Conservation (phyloP, 2,329 filamentous ascomycete species). For the Fusarium nanum region DNA sequence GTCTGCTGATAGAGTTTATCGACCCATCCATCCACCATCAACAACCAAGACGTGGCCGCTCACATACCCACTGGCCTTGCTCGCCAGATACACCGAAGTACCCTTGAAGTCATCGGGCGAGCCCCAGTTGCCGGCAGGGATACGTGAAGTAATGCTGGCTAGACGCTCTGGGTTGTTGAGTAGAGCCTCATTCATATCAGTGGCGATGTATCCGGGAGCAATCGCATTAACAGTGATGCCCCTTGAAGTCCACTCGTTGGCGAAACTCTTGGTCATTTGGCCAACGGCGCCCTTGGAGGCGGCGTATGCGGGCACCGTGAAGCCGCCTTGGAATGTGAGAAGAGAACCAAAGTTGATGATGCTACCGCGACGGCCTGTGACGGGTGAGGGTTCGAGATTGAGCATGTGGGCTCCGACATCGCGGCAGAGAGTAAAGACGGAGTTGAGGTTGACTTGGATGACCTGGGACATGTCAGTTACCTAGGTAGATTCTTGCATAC, state of each 20-base stretch:
- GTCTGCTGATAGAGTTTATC: conserved; percentile 58
- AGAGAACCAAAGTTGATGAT: conserved; percentile 90
- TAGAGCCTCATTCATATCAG: conserved; percentile 92
- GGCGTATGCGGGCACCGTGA: conserved; percentile 90
- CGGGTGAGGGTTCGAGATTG: conserved; percentile 58
- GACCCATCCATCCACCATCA: conserved; percentile 93
- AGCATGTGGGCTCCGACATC: conserved; percentile 86
- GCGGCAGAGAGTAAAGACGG: conserved; percentile 82
- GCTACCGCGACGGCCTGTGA: conserved; percentile 69
- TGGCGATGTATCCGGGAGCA: conserved; percentile 89
- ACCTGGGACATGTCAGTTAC: conserved; percentile 59
- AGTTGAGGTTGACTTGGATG: conserved; percentile 86
- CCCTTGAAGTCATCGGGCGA: conserved; percentile 89
- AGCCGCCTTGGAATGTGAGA: conserved; percentile 85
- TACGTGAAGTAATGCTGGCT: conserved; percentile 79
- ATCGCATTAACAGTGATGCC: conserved; percentile 90
- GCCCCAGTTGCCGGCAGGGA: conserved; percentile 88
- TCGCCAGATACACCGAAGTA: conserved; percentile 80
- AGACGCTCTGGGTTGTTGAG: conserved; percentile 77
- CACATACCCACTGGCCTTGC: conserved; percentile 81
- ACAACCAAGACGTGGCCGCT: conserved; percentile 85
- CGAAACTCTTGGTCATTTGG: conserved; percentile 85
- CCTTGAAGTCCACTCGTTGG: conserved; percentile 85
- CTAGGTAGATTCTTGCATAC: neutral
- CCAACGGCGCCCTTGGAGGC: conserved; percentile 87